Evolutionary conservation across 805 yeast species (phyloP).

Genomic region (Ogataea paradorogensis): DNA sequence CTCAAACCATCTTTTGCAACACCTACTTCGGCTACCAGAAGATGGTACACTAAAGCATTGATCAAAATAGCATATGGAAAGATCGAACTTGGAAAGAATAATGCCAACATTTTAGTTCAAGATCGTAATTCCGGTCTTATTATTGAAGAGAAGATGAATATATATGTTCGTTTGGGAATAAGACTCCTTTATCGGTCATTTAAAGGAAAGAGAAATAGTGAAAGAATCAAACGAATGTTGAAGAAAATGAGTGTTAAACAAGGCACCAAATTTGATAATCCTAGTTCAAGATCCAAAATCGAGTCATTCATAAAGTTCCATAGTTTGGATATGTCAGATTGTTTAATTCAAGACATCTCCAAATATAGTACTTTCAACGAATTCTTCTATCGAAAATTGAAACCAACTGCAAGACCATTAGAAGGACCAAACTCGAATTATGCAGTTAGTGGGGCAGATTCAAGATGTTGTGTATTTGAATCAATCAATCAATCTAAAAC

Average conservation of each 20-base stretch:
- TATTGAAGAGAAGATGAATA: constrained; percentile 90
- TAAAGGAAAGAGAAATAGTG: constrained; percentile 40
- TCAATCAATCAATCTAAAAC: constrained; percentile 59
- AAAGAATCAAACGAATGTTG: constrained; percentile 57
- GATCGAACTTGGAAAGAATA: constrained; percentile 79
- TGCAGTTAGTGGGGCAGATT: constrained; percentile 81
- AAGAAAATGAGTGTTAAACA: constrained; percentile 70
- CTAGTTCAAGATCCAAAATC: constrained; percentile 64
- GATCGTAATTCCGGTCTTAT: constrained; percentile 86
- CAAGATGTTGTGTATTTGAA: constrained; percentile 71
- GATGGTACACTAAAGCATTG: constrained; percentile 83
- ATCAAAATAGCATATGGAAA: constrained; percentile 87
- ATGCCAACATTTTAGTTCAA: constrained; percentile 92
- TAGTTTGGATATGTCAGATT: constrained; percentile 71
- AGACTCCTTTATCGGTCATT: constrained; percentile 77
- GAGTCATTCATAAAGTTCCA: constrained; percentile 79
- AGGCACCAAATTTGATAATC: constrained; percentile 78
- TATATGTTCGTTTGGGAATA: constrained; percentile 85
- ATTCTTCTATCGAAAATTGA: constrained; percentile 78
- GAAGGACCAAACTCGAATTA: constrained; percentile 56
- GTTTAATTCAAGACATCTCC: constrained; percentile 44
- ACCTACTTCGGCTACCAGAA: constrained; percentile 74
- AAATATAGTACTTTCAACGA: constrained; percentile 76
- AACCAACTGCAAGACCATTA: constrained; percentile 64
- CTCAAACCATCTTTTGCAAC: constrained; percentile 72